Evolutionary conservation across 2,329 filamentous ascomycete genomes (phyloP).

Genomic region (Pyrenophora teres): DNA sequence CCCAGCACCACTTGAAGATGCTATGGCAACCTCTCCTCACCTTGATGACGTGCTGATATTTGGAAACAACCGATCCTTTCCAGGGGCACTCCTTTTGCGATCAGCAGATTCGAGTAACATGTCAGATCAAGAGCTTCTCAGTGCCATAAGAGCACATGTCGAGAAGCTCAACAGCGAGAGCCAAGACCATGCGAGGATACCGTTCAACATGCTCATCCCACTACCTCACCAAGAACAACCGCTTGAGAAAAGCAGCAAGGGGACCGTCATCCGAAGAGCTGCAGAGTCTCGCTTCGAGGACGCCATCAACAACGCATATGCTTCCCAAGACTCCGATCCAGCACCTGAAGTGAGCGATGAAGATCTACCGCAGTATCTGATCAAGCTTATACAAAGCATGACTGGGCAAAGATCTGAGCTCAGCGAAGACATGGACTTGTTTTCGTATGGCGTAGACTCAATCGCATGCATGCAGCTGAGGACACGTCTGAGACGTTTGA

Average conservation of each 20-base stretch:
- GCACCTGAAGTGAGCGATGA: conserved; percentile 32
- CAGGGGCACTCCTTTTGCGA: conserved; percentile 62
- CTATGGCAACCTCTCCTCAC: conserved; percentile 53
- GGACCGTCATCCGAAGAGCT: conserved; percentile 59
- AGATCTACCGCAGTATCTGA: conserved; percentile 29
- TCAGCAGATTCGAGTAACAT: conserved; percentile 30
- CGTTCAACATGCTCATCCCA: conserved; percentile 57
- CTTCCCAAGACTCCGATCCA: conserved; percentile 20
- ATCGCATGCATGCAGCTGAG: conserved; percentile 61
- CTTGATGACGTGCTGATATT: conserved; percentile 65
- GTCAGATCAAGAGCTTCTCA: conserved; percentile 48
- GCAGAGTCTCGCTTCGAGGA: conserved; percentile 57
- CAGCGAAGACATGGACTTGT: conserved; percentile 57
- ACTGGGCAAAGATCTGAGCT: conserved; percentile 30
- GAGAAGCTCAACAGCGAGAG: conserved; percentile 55
- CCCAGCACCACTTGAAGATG: conserved; percentile 64
- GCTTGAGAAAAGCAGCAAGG: conserved; percentile 67
- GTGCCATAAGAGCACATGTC: conserved; percentile 51
- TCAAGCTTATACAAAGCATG: conserved; percentile 24
- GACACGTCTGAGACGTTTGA: conserved; percentile 41
- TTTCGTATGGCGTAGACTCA: conserved; percentile 64
- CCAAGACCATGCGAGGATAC: conserved; percentile 58
- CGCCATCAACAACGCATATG: conserved; percentile 56
- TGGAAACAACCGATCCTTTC: conserved; percentile 61
- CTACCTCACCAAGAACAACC: conserved; percentile 44